Conservation (phyloP, 495 filamentous ascomycete genomes). For the Pyronema domesticum region DNA sequence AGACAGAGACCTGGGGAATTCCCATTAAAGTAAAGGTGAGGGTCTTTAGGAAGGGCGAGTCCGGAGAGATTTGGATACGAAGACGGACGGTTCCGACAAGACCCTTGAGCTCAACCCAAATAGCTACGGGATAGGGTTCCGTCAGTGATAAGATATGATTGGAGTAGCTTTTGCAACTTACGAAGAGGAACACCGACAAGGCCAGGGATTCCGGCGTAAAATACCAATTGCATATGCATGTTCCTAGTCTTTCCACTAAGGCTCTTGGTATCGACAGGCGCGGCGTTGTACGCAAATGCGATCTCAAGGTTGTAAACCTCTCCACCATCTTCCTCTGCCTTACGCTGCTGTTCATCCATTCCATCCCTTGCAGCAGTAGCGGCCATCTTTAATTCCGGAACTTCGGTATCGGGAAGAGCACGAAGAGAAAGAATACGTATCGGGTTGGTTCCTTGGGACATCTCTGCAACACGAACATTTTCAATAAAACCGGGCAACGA, state of each 20-base stretch:
- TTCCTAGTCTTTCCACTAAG: slow-evolving; percentile 68
- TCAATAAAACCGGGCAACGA: slow-evolving; percentile 77
- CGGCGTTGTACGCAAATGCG: slow-evolving; percentile 84
- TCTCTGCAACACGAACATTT: slow-evolving; percentile 89
- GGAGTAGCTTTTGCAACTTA: slow-evolving; percentile 30
- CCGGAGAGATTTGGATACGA: slow-evolving; percentile 66
- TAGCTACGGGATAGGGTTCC: slow-evolving; percentile 8
- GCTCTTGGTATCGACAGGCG: slow-evolving; percentile 42
- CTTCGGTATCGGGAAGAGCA: slow-evolving; percentile 65
- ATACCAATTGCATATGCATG: slow-evolving; percentile 88
- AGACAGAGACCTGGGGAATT: slow-evolving; percentile 68
- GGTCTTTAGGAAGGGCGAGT: slow-evolving; percentile 79
- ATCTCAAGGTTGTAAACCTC: slow-evolving; percentile 89
- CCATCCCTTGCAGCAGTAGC: slow-evolving; percentile 2
- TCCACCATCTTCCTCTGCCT: slow-evolving; percentile 77
- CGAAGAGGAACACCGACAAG: slow-evolving; percentile 78
- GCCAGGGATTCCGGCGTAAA: slow-evolving; percentile 74
- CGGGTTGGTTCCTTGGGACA: slow-evolving; percentile 81
- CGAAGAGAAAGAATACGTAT: slow-evolving; percentile 77
- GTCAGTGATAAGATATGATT: neutral
- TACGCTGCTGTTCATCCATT: slow-evolving; percentile 73
- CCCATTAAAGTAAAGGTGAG: slow-evolving; percentile 90
- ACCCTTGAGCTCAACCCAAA: slow-evolving; percentile 59
- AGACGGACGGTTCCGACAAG: slow-evolving; percentile 74
- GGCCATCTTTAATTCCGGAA: slow-evolving; percentile 54